Evolutionary conservation across 768 basidiomycete species (phyloP).

Genomic region (Butyriboletus loyo): DNA sequence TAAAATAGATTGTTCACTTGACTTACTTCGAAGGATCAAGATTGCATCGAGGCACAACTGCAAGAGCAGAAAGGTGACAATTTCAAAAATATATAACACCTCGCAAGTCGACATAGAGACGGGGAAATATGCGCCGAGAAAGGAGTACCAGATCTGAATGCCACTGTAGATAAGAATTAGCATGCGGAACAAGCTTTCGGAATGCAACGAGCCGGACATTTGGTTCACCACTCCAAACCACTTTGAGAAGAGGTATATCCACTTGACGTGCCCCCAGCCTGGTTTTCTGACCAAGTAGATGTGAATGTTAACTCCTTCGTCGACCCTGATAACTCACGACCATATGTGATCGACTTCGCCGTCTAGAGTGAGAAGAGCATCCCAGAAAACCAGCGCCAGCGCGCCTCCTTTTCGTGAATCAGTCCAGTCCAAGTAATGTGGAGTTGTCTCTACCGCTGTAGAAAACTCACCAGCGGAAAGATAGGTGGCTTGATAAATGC

Average conservation of each 20-base stretch:
- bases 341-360: slow-evolving; percentile 19
- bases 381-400: slow-evolving; percentile 10
- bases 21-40: slow-evolving; percentile 21
- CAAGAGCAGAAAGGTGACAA: slow-evolving; percentile 7
- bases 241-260: slow-evolving; percentile 20
- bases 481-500: neutral
- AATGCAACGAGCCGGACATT: slow-evolving; percentile 2
- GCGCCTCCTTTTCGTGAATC: slow-evolving; percentile 9
- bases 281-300: slow-evolving; percentile 2
- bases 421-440: neutral
- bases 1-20: neutral
- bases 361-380: slow-evolving; percentile 15
- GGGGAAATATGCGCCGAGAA: neutral
- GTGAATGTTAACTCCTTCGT: neutral
- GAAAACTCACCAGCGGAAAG: slow-evolving; percentile 16
- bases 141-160: neutral
- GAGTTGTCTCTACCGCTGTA: neutral
- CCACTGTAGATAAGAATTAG: slow-evolving; percentile 6
- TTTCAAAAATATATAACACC: neutral
- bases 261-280: slow-evolving; percentile 9
- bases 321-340: slow-evolving; percentile 15
- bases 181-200: neutral
- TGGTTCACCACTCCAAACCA: slow-evolving; percentile 22
- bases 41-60: slow-evolving; percentile 14
- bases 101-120: slow-evolving; percentile 4